Evolutionary conservation across 179 eudicot species (phyloP).

Genomic region (Heliamphora pulchella): DNA sequence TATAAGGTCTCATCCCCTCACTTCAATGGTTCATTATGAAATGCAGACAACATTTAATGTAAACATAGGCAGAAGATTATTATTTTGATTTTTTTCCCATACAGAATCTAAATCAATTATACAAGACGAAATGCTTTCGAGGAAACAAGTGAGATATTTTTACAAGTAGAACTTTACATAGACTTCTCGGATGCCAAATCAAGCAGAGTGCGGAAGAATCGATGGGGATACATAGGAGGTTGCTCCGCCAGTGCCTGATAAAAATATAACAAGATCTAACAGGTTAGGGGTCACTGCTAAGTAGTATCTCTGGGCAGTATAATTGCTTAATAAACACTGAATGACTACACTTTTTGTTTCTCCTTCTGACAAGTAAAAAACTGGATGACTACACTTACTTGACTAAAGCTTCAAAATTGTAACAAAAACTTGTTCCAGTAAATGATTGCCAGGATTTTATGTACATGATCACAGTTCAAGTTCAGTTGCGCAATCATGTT

Average conservation of each 20-base stretch:
- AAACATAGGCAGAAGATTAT: background rate
- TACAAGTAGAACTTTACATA: conserved; percentile 7
- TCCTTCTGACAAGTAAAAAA: too few species aligned
- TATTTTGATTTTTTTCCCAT: background rate
- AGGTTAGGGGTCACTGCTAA: background rate
- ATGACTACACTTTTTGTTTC: background rate
- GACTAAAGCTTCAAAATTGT: too few species aligned
- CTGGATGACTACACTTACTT: too few species aligned
- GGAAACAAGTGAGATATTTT: background rate
- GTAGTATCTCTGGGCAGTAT: background rate
- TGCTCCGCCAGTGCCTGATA: conserved; percentile 76
- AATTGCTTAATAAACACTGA: background rate
- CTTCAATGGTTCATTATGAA: background rate
- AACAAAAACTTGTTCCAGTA: conserved; percentile 7
- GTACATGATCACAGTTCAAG: background rate
- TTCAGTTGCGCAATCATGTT: background rate
- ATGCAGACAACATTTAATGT: background rate
- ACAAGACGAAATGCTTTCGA: background rate
- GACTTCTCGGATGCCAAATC: conserved; percentile 56
- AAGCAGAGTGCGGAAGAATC: conserved; percentile 64
- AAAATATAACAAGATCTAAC: conserved; percentile 9
- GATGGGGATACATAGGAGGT: conserved; percentile 80
- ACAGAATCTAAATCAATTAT: background rate
- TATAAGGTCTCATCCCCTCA: background rate
- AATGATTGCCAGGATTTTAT: background rate